Base-by-base conservation (phyloP, 345 rosid species). In the Camelina neglecta region DNA sequence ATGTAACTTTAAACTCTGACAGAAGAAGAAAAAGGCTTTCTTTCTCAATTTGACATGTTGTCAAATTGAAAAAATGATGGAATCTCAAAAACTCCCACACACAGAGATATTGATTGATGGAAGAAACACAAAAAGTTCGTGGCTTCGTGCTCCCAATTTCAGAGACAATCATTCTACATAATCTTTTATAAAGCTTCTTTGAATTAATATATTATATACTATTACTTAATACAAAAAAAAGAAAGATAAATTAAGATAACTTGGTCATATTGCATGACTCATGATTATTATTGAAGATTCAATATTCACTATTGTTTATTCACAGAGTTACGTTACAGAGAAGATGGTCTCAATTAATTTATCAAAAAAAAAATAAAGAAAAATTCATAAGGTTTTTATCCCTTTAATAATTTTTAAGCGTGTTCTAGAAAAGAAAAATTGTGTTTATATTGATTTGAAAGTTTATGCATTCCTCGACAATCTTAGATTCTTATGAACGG, bases 141-240 rank as follows among this genome's bases (percentile, higher is more conserved):
- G 54, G 54, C 23, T 70, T 71, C 67, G 39, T 71, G 80, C 67
- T 71, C 61, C 67, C 49, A 29, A 47, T 71, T 57, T 58, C 39
- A 29, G 20, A 77, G 67, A 71, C 76, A 41, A 26, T 41, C 45
- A 11, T 5, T 44, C 16, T 2, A 44, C n/a, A 44, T 33, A 69
- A 54, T 76, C 60, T 62, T 61, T 26, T 26, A 23, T 31, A 12
- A 12, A 42, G n/a, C 61, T 75, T 59, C 31, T 26, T 26, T 39
- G 16, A 8, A 67, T 10, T 38, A 24, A 12, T 35, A 26, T 24
- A 24, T 33, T 39, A 0, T 16, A 71, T 26, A 26, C 29, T 26
- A 26, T 26, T 49, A 26, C 29, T 33, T 33, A 7, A 33, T 33
- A 35, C 38, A 35, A 33, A 29, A 35, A 33, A 35, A 35, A 1